A percentile compares a stretch with the other conserved stretches of the same genome.
These are phyloP conservation scores for Xylaria arbuscula DNA, from an alignment of 2,329 filamentous ascomycete genomes.

Conservation along the genomic window DNA sequence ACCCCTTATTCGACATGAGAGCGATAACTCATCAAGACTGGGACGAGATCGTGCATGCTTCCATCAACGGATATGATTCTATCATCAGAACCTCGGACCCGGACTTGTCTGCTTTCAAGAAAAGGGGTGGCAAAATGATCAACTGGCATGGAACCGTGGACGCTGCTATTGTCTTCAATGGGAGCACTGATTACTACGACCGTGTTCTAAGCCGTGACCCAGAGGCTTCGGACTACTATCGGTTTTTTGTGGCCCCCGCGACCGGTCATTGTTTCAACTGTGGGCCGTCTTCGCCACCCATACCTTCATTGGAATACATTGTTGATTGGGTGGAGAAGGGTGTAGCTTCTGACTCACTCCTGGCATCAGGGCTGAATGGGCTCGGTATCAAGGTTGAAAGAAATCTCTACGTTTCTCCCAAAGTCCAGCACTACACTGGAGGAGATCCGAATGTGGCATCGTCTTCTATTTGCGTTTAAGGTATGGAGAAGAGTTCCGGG, in stretches of 20 bases:
- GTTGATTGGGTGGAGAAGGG: not conserved
- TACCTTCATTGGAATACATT: not conserved
- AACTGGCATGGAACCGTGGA: not conserved
- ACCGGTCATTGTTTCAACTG: not conserved
- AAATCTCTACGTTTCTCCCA: not conserved
- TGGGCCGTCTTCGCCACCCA: not conserved
- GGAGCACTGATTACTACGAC: not conserved
- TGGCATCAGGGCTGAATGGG: not conserved
- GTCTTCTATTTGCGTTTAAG: not conserved
- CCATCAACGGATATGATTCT: not conserved
- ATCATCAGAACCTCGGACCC: not conserved
- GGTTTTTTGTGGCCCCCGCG: not conserved
- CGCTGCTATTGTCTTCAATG: not conserved
- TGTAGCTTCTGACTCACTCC: not conserved
- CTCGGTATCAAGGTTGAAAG: not conserved
- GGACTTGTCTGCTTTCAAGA: not conserved
- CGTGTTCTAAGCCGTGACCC: not conserved
- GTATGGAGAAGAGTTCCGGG: too few species aligned
- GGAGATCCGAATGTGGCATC: not conserved
- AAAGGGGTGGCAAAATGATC: not conserved
- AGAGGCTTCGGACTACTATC: not conserved
- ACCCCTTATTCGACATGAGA: not conserved
- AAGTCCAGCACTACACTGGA: not conserved
- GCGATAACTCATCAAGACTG: not conserved
- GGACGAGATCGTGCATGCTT: not conserved